Evolutionary conservation across 371 early-diverging fungal genomes (phyloP), one percentile per base, ranked within the genome.

Genomic region (Rhizopus stolonifer): DNA sequence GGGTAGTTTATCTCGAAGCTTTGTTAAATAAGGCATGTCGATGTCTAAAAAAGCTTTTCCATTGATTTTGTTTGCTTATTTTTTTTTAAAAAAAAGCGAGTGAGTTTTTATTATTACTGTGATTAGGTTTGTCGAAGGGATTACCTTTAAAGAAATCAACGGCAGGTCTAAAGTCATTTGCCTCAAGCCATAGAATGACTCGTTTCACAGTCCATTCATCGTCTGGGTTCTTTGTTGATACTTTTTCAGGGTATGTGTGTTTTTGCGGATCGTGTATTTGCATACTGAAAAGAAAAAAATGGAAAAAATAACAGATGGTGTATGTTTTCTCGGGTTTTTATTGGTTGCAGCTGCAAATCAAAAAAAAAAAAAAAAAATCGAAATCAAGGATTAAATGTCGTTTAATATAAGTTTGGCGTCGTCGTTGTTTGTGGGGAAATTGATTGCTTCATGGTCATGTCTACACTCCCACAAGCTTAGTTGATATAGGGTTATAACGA

Each of bases 381-480:
- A 34, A 31, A 36, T n/a, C 5, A 36, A 36, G 15, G n/a, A 36
- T 15, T 36, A 36, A 38, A 25, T 26, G 14, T 52, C 26, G 14
- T 47, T 58, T 14, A 51, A 11, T 36, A 58, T 52, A 11, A 32
- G 46, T 2, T 44, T 15, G 0, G 56, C 53, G 15, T 64, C 67
- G 22, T 69, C 65, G 46, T 64, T 67, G 17, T 56, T 40, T 13
- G 67, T 73, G 6, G 70, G 74, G n/a, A 70, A 55, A 38, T 65
- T 60, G 26, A 67, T 43, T 14, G 70, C 68, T 61, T 84, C 82
- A 50, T 82, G 83, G 46, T 84, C 83, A 43, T 84, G 83, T 25
- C 82, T 66, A 43, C 88, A 88, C 58, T 88, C 84, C 85, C 84
- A 86, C 31, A 81, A 58, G 49, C 81, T 81, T 40, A 87, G 69